phyloP scores from a whole-genome alignment of 2,329 filamentous ascomycete genomes.

The Xylariaceae sp. region DNA sequence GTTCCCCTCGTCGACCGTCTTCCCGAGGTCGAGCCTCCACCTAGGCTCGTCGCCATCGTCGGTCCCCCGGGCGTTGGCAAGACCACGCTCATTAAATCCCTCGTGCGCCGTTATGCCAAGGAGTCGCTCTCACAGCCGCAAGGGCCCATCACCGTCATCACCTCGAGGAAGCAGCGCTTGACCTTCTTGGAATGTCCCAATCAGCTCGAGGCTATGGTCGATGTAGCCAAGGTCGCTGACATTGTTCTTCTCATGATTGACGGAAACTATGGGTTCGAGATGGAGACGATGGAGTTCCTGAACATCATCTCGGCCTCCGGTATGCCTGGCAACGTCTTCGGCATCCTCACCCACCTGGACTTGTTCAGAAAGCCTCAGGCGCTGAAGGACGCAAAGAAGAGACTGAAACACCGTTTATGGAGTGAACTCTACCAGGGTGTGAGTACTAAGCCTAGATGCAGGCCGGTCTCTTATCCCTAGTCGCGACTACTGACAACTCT shows the following conservation, averaged over 20 bases:
- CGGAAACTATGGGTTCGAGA: conserved; percentile 97
- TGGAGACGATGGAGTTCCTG: conserved; percentile 99
- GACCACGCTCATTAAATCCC: conserved; percentile 89
- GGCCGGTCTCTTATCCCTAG: no score
- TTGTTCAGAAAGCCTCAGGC: conserved; percentile 84
- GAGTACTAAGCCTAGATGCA: no score
- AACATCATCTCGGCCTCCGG: conserved; percentile 90
- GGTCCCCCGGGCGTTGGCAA: conserved; percentile 94
- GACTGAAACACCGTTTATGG: conserved; percentile 94
- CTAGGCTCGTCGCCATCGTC: conserved; percentile 88
- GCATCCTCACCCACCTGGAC: conserved; percentile 92
- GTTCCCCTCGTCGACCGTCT: conserved; percentile 94
- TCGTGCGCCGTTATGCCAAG: conserved; percentile 92
- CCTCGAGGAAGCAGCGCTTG: conserved; percentile 88
- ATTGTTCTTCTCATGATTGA: conserved; percentile 98
- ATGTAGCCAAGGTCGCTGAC: conserved; percentile 94
- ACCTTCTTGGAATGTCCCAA: conserved; percentile 98
- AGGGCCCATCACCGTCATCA: conserved; percentile 92
- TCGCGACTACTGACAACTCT: no score
- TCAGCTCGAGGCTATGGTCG: conserved; percentile 92
- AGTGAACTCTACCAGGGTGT: conserved; percentile 87
- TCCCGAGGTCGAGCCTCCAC: conserved; percentile 83
- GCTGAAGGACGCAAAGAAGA: conserved; percentile 90
- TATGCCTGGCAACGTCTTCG: conserved; percentile 98
- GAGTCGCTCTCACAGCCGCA: conserved; percentile 86